Conservation (phyloP, 2,329 filamentous ascomycete genomes). For the Dryadomyces quercus-mongolicae region DNA sequence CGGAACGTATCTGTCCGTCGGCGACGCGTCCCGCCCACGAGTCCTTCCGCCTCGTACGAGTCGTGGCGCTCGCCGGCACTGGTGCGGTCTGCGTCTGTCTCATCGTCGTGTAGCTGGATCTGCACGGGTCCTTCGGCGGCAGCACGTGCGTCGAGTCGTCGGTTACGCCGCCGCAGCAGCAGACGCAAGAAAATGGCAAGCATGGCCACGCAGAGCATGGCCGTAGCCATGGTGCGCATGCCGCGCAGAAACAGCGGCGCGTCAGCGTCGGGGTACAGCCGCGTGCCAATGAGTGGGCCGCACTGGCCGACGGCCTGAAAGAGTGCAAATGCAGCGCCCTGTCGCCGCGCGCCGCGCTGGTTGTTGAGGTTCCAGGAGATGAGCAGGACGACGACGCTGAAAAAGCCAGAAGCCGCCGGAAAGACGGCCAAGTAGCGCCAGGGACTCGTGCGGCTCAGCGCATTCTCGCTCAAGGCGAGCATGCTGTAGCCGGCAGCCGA, state of each 20-base stretch:
- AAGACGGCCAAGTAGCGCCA: slow-evolving; percentile 64
- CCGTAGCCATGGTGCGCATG: slow-evolving; percentile 49
- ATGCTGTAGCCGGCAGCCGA: slow-evolving; percentile 48
- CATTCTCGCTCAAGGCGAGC: slow-evolving; percentile 44
- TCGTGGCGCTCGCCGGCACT: not conserved
- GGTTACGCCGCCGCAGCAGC: slow-evolving; percentile 41
- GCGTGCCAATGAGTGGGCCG: slow-evolving; percentile 58
- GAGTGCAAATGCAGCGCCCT: slow-evolving; percentile 60
- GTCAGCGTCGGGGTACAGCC: slow-evolving; percentile 49
- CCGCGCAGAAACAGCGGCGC: slow-evolving; percentile 50
- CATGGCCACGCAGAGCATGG: slow-evolving; percentile 48
- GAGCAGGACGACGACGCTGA: slow-evolving; percentile 71
- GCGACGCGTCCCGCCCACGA: not conserved
- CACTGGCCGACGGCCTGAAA: slow-evolving; percentile 74
- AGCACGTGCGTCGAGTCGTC: slow-evolving; percentile 23
- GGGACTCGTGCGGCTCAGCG: slow-evolving; percentile 22
- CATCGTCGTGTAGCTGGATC: slow-evolving; percentile 22
- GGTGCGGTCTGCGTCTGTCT: not conserved
- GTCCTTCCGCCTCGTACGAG: not conserved
- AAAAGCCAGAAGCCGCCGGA: slow-evolving; percentile 69
- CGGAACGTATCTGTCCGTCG: not conserved
- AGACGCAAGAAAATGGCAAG: slow-evolving; percentile 41
- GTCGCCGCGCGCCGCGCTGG: slow-evolving; percentile 54
- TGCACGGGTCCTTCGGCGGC: slow-evolving; percentile 13
- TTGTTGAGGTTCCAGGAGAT: slow-evolving; percentile 89